Conservation (phyloP, 2,329 filamentous ascomycete genomes). For the Endothia cerciana region DNA sequence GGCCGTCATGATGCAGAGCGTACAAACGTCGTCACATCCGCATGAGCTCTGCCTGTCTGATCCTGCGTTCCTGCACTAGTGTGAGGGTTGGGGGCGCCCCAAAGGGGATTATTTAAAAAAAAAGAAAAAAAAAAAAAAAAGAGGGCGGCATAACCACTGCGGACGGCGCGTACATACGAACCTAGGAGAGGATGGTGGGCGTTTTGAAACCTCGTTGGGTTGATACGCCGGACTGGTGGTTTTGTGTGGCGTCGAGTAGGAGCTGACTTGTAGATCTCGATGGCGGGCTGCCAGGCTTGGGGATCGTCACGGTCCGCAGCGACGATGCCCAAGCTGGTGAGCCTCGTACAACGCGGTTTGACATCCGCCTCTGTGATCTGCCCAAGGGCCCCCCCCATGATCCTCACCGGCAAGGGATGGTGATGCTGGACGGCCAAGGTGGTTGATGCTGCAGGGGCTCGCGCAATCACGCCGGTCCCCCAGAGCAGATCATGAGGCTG, state of each 20-base stretch:
- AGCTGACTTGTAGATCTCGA: too few relatives aligned
- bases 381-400: constrained; percentile 6
- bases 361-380: not conserved
- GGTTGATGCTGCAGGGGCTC: too few relatives aligned
- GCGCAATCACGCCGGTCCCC: not conserved
- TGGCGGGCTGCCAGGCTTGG: too few relatives aligned
- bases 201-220: too few relatives aligned
- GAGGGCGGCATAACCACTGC: too few relatives aligned
- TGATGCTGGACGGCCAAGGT: not conserved
- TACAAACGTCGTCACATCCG: not conserved
- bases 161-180: not conserved
- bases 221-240: not conserved
- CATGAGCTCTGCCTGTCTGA: constrained; percentile 1
- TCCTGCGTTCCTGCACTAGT: constrained; percentile 5
- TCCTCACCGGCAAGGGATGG: not conserved
- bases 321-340: not conserved
- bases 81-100: not conserved
- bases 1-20: constrained; percentile 1
- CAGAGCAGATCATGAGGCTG: not conserved
- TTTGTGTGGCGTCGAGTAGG: too few relatives aligned
- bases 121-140: too few relatives aligned
- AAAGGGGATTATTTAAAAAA: too few relatives aligned
- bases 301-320: constrained; percentile 3
- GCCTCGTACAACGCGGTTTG: not conserved
- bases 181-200: not conserved